Conservation (phyloP, 352 stramenopile genomes). For the Globisporangium heterothallicum region DNA sequence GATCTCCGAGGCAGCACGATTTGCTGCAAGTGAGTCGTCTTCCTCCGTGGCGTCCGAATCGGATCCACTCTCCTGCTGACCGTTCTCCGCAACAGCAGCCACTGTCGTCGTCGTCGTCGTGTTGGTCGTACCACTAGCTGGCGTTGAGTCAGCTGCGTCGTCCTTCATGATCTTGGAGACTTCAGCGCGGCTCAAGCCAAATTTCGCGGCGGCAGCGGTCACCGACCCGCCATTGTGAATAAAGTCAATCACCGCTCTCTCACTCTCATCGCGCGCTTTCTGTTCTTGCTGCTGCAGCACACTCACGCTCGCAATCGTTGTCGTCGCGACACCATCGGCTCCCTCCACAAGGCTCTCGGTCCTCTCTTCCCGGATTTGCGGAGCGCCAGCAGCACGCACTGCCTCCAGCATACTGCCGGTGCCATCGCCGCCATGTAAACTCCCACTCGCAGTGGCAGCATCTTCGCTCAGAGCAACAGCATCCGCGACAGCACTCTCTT, state of each 20-base stretch:
- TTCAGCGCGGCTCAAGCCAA: constrained; percentile 22
- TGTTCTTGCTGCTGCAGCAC: no score
- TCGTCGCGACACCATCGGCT: not conserved
- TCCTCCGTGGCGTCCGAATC: constrained; percentile 4
- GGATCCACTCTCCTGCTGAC: constrained; percentile 1
- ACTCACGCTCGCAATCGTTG: no score
- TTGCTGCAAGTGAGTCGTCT: not conserved
- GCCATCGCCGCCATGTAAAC: no score
- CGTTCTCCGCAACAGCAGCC: not conserved
- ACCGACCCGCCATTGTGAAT: constrained; percentile 21
- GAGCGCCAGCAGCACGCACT: constrained; percentile 1
- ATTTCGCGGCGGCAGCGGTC: constrained; percentile 18
- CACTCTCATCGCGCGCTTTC: not conserved
- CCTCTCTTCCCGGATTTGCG: no score
- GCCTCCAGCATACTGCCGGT: constrained; percentile 9
- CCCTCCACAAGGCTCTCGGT: not conserved
- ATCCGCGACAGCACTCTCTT: not conserved
- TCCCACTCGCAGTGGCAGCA: no score
- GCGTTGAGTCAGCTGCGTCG: constrained; percentile 2
- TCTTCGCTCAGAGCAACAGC: not conserved
- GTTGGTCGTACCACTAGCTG: not conserved
- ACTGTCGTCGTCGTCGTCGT: not conserved
- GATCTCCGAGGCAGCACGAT: not conserved
- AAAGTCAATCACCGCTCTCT: constrained; percentile 16
- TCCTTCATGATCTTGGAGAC: constrained; percentile 24